Percentiles rank a stretch among this genome's conserved stretches.
phyloP scores from a whole-genome alignment of 345 rosid genomes.

The Brassica rapa region DNA sequence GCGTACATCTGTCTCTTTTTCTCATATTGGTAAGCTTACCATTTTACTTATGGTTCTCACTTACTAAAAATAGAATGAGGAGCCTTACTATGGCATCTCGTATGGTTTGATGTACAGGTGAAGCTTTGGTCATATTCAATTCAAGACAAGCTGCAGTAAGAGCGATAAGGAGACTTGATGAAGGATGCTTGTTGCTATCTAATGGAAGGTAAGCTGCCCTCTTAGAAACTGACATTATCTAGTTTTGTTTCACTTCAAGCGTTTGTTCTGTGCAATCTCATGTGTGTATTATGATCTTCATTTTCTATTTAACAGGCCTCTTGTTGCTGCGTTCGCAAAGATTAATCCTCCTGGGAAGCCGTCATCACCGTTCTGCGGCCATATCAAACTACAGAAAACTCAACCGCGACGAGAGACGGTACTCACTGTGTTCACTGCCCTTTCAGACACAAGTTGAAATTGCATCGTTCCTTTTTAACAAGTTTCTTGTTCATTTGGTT shows the following conservation, averaged over 20 bases:
- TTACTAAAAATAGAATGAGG: slow-evolving; percentile 2
- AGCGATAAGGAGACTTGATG: slow-evolving; percentile 50
- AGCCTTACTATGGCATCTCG: slow-evolving; percentile 14
- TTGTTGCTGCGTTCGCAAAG: slow-evolving; percentile 63
- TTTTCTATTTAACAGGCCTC: slow-evolving; percentile 72
- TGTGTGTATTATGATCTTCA: too few species aligned
- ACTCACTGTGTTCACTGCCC: slow-evolving; percentile 6
- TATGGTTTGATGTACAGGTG: slow-evolving; percentile 52
- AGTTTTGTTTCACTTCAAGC: too few species aligned
- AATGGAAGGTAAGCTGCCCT: slow-evolving; percentile 90
- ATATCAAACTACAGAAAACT: slow-evolving; percentile 53
- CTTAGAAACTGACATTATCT: too few species aligned
- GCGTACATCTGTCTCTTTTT: slow-evolving; percentile 47
- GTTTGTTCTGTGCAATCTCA: too few species aligned
- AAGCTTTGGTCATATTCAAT: slow-evolving; percentile 71
- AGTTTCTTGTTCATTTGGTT: slow-evolving; percentile 4
- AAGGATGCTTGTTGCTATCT: slow-evolving; percentile 69
- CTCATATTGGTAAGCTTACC: slow-evolving; percentile 58
- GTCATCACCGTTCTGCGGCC: slow-evolving; percentile 55
- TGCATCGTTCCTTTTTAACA: neutral
- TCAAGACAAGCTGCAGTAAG: slow-evolving; percentile 63
- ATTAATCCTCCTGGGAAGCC: slow-evolving; percentile 55
- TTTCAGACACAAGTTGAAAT: neutral
- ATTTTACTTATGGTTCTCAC: slow-evolving; percentile 18
- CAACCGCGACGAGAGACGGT: slow-evolving; percentile 69